Percentiles rank a stretch among this genome's conserved stretches.
Evolutionary conservation across 164 flowering plant genomes (phyloP).

Genomic region (Tinospora cordifolia): DNA sequence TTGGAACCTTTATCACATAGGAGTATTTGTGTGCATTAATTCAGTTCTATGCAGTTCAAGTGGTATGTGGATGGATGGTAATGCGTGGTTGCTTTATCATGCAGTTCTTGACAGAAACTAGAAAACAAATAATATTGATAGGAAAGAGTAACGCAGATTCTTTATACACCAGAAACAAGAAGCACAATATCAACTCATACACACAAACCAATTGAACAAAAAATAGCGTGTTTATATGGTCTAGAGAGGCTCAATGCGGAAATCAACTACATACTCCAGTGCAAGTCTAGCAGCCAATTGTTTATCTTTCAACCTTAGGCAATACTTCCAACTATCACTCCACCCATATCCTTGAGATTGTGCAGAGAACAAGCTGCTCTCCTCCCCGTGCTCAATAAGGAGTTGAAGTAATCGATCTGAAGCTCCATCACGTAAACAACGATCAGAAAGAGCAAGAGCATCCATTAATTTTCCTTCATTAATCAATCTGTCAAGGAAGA

Average conservation of each 20-base stretch:
- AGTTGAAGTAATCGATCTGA: conserved; percentile 85
- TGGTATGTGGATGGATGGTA: not conserved
- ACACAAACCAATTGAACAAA: not conserved
- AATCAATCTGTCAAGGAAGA: conserved; percentile 46
- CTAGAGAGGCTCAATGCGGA: not conserved
- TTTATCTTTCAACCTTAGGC: conserved; percentile 84
- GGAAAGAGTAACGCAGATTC: not conserved
- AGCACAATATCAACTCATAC: not conserved
- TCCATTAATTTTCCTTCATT: conserved; percentile 88
- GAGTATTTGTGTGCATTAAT: not conserved
- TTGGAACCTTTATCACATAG: not conserved
- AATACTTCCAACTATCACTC: conserved; percentile 93
- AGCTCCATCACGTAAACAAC: conserved; percentile 89
- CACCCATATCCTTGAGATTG: conserved; percentile 48
- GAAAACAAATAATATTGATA: not conserved
- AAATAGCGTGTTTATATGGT: not conserved
- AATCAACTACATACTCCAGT: conserved; percentile 53
- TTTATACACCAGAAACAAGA: not conserved
- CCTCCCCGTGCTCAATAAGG: conserved; percentile 72
- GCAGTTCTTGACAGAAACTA: not conserved
- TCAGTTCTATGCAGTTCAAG: not conserved
- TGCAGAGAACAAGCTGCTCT: conserved; percentile 32
- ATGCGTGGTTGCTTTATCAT: not conserved
- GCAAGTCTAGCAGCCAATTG: conserved; percentile 83
- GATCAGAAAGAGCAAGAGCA: conserved; percentile 98